Evolutionary conservation across 129 eudicot genomes (phyloP), one percentile per base, ranked within the genome.

Genomic region (Pittosporum tobira): DNA sequence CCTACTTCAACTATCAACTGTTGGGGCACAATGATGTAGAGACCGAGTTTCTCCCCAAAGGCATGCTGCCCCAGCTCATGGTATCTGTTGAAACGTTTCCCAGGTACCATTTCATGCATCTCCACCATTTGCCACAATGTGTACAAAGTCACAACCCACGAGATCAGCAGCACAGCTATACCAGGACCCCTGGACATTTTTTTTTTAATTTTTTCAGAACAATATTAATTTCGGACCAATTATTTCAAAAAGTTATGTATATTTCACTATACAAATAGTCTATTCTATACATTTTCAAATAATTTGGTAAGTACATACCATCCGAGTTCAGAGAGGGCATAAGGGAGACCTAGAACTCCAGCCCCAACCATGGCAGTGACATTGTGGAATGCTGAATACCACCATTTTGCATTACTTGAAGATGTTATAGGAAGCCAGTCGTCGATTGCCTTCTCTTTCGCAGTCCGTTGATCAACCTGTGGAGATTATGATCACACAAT

Each of bases 21-120:
- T 14, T 71, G 82, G 2, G 82, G 82, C 38, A 77, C 82, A 6
- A 77, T 75, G 11, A 77, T 66, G 51, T 61, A 77, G 6, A 77
- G 61, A 1, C 82, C 82, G 4, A 77, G 78, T 61, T 77, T 77
- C 34, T 77, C 75, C 0, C 82, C 82, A 38, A 77, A 77, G 0
- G 78, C 82, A 34, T 77, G 52, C 46, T 77, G 82, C 1, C 82
- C 82, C 12, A 77, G 64, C 70, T 77, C 82, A n/a, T n/a, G n/a
- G n/a, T n/a, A n/a, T n/a, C n/a, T n/a, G n/a, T n/a, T n/a, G n/a
- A n/a, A n/a, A n/a, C n/a, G n/a, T n/a, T n/a, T n/a, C n/a, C n/a
- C n/a, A n/a, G n/a, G n/a, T n/a, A n/a, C n/a, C n/a, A n/a, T n/a
- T n/a, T n/a, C n/a, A n/a, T n/a, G n/a, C n/a, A n/a, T n/a, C n/a